Conservation (phyloP, 257 asterid species). For the Ophiorrhiza pumila region DNA sequence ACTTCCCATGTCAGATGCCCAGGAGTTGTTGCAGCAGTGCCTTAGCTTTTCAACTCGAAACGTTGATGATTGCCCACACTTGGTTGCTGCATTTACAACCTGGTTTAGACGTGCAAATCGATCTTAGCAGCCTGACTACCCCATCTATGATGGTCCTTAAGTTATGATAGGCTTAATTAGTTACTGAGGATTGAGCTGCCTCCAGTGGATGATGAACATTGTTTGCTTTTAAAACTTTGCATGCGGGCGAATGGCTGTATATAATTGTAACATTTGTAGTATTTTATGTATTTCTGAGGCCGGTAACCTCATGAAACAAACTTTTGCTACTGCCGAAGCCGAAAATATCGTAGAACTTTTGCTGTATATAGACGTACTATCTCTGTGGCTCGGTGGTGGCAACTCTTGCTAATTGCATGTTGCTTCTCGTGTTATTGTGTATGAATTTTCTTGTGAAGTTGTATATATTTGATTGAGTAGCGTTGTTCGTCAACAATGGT, state of each 20-base stretch:
- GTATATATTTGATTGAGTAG: too few relatives aligned
- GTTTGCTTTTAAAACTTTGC: background rate
- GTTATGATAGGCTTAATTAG: background rate
- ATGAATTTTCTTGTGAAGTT: too few relatives aligned
- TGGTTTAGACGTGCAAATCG: constrained; percentile 93
- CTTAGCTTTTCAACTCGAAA: constrained; percentile 84
- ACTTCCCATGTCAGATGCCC: constrained; percentile 72
- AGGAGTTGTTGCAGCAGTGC: constrained; percentile 75
- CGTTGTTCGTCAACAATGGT: too few relatives aligned
- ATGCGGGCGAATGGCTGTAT: background rate
- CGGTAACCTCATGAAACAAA: background rate
- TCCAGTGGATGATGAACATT: background rate
- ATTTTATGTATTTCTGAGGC: too few relatives aligned
- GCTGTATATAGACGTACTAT: background rate
- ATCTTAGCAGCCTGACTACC: constrained; percentile 25
- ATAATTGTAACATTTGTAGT: too few relatives aligned
- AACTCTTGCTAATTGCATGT: background rate
- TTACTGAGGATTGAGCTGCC: background rate
- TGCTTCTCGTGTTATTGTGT: too few relatives aligned
- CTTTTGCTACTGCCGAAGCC: background rate
- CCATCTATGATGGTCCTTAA: background rate
- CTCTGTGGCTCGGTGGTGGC: background rate
- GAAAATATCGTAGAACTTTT: background rate
- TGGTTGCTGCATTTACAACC: constrained; percentile 78
- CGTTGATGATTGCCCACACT: constrained; percentile 85